Evolutionary conservation across 768 basidiomycete species (phyloP), one percentile per base, ranked within the genome.

Genomic region (Rhizopogon vinicolor): DNA sequence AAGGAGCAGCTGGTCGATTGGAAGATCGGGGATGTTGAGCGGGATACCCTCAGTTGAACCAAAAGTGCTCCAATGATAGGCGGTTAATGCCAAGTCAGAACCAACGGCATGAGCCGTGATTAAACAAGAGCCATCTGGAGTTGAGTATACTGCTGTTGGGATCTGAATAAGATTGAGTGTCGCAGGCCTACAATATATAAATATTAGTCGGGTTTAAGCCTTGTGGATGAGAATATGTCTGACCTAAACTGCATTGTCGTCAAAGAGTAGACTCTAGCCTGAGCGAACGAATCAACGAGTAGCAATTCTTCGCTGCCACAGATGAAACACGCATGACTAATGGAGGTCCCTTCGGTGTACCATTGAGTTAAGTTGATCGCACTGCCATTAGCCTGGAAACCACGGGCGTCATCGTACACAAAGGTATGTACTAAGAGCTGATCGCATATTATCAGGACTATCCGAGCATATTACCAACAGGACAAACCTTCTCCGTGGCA

Each of bases 31-130:
- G 19, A 78, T 53, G 16, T 72, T 61, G 0, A 82, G 61, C 0
- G 31, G 16, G n/a, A 76, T 77, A 18, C 82, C 83, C 12, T 69
- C 61, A 0, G 73, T 68, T 0, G 79, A 76, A 3, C 84, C 85
- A 55, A 86, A 83, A 1, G 81, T 80, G 9, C 67, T 69, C 80
- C 78, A 83, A 59, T 85, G 85, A 58, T 78, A 83, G 0, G 76
- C 76, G 2, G 67, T 72, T 5, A 79, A 46, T 44, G 50, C 39
- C 3, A 55, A 31, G 28, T 58, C 29, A 19, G 60, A 44, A 12
- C 63, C 65, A 35, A 61, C 50, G 1, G 51, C 48, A 41, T 74
- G 68, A 6, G 71, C 58, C 2, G 72, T 63, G 22, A 84, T 37
- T 18, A 85, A 62, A 58, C 82, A 84, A 19, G 83, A 71, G 0